phyloP scores from a whole-genome alignment of 2,329 filamentous ascomycete genomes.

The Acarospora socialis region DNA sequence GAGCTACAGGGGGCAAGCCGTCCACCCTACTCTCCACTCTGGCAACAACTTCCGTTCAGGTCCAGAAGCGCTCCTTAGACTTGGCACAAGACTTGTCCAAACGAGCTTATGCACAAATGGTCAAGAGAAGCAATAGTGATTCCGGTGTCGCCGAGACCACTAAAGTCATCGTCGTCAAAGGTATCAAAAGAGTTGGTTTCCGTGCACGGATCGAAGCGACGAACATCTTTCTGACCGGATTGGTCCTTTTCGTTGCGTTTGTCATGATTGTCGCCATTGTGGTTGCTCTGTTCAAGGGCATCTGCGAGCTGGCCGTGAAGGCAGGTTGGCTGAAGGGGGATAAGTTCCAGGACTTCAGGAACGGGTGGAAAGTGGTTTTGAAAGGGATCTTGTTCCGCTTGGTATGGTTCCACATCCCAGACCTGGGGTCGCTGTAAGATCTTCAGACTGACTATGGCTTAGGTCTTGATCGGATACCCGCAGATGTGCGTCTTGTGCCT shows the following conservation, averaged over 20 bases:
- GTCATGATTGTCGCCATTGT: slow-evolving; percentile 58
- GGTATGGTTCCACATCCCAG: slow-evolving; percentile 22
- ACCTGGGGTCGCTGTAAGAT: background rate
- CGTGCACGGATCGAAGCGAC: slow-evolving; percentile 70
- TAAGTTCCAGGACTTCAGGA: slow-evolving; percentile 85
- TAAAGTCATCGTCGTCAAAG: slow-evolving; percentile 46
- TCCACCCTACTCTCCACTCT: slow-evolving; percentile 64
- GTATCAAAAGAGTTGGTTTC: slow-evolving; percentile 84
- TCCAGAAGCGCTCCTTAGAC: slow-evolving; percentile 52
- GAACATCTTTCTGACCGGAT: slow-evolving; percentile 84
- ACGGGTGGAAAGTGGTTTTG: slow-evolving; percentile 81
- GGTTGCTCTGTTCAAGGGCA: slow-evolving; percentile 65
- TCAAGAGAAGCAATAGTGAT: slow-evolving; percentile 34
- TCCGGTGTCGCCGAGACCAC: slow-evolving; percentile 37
- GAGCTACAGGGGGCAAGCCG: slow-evolving; percentile 75
- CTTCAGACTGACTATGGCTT: slow-evolving; percentile 7
- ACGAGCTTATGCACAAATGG: slow-evolving; percentile 31
- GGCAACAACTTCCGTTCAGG: slow-evolving; percentile 63
- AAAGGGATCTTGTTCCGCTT: slow-evolving; percentile 90
- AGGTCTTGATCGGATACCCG: slow-evolving; percentile 75
- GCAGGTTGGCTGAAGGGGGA: slow-evolving; percentile 66
- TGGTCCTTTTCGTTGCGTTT: slow-evolving; percentile 79
- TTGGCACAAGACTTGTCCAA: slow-evolving; percentile 34
- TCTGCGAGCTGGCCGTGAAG: slow-evolving; percentile 63
- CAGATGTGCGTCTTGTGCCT: slow-evolving; percentile 81